Conservation (phyloP, 331 rosid genomes). For the Dryas integrifolia region DNA sequence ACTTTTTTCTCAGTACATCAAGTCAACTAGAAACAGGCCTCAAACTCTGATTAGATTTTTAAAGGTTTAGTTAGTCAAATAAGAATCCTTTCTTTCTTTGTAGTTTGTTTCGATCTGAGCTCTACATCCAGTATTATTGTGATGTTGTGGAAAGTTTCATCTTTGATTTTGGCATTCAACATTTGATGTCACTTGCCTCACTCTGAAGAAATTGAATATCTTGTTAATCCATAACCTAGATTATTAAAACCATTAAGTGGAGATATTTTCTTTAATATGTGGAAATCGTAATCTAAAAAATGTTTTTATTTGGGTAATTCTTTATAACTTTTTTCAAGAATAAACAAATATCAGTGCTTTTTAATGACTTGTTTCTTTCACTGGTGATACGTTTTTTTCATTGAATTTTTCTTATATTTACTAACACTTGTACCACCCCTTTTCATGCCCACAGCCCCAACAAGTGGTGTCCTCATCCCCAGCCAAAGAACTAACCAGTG, state of each 20-base stretch:
- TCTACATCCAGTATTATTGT: neutral
- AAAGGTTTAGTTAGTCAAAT: neutral
- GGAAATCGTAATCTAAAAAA: neutral
- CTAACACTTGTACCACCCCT: neutral
- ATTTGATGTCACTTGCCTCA: neutral
- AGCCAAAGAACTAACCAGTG: slow-evolving; percentile 23
- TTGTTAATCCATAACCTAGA: neutral
- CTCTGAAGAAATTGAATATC: neutral
- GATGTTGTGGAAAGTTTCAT: neutral
- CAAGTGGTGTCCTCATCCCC: slow-evolving; percentile 23
- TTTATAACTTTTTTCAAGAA: neutral
- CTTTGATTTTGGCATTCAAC: no score
- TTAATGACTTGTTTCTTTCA: neutral
- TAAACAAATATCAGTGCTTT: neutral
- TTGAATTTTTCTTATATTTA: neutral
- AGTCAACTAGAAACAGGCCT: no score
- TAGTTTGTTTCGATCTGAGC: neutral
- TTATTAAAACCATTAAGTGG: neutral
- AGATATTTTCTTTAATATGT: neutral
- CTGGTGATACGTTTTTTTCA: neutral
- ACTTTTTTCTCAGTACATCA: neutral
- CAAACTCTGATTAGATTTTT: neutral
- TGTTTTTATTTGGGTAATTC: neutral
- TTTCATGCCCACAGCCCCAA: slow-evolving; percentile 34
- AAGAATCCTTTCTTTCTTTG: neutral